These are phyloP conservation scores for Hyaloperonospora arabidopsidis DNA, from an alignment of 352 stramenopile genomes.

Conservation along the genomic window DNA sequence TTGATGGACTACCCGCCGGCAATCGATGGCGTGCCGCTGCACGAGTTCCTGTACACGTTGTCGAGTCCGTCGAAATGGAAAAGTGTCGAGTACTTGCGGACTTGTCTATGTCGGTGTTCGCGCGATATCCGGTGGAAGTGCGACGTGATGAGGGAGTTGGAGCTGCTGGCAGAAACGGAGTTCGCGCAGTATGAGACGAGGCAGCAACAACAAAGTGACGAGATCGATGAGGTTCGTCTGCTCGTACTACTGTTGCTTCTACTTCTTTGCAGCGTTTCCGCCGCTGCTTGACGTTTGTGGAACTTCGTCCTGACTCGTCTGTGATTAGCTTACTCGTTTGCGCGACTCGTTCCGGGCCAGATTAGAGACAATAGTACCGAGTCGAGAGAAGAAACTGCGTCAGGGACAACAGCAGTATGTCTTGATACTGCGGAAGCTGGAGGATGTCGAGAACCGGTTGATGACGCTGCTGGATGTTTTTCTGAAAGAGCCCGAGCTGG, in stretches of 20 bases:
- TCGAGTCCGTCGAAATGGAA: constrained; percentile 59
- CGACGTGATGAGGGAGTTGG: constrained; percentile 57
- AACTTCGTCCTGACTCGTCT: background rate
- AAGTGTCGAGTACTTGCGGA: constrained; percentile 77
- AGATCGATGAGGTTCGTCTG: constrained; percentile 57
- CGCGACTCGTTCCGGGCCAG: constrained; percentile 67
- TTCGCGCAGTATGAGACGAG: constrained; percentile 35
- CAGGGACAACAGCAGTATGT: constrained; percentile 31
- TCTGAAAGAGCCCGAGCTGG: constrained; percentile 47
- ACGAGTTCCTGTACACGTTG: constrained; percentile 55
- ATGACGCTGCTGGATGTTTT: constrained; percentile 50
- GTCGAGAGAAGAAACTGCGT: constrained; percentile 15
- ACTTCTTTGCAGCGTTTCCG: background rate
- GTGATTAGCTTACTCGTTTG: constrained; percentile 39
- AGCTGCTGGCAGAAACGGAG: constrained; percentile 63
- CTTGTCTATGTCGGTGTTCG: constrained; percentile 63
- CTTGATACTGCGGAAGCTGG: constrained; percentile 57
- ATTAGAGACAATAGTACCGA: constrained; percentile 26
- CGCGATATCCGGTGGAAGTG: constrained; percentile 78
- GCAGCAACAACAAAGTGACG: constrained; percentile 48
- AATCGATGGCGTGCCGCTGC: constrained; percentile 50
- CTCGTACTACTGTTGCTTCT: background rate
- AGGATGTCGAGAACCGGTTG: constrained; percentile 72
- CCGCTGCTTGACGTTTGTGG: background rate
- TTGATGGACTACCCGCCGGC: constrained; percentile 68